These are phyloP conservation scores for Candida maltosa DNA, from an alignment of 805 yeast species.

Conservation along the genomic window DNA sequence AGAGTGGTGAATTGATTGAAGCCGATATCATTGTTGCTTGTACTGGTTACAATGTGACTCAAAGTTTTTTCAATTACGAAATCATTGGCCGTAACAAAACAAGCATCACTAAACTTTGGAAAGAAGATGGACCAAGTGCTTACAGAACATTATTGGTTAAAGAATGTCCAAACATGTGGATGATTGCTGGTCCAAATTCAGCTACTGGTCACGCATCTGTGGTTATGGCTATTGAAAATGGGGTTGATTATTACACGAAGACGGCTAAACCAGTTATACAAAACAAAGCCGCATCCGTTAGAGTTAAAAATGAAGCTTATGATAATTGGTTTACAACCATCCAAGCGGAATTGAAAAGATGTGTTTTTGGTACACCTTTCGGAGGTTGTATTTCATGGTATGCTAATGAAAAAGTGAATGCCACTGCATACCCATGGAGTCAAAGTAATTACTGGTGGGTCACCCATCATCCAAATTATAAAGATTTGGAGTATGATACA, in stretches of 20 bases:
- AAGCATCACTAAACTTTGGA: constrained; percentile 23
- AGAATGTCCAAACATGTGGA: constrained; percentile 32
- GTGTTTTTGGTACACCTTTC: constrained; percentile 34
- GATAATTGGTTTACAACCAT: constrained; percentile 28
- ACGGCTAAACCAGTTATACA: constrained; percentile 23
- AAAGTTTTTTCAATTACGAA: constrained; percentile 14
- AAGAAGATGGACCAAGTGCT: constrained; percentile 28
- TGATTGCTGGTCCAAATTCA: constrained; percentile 39
- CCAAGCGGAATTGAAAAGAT: constrained; percentile 21
- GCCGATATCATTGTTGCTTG: constrained; percentile 42
- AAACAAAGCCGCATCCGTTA: constrained; percentile 24
- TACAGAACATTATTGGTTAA: constrained; percentile 31
- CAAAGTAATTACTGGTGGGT: constrained; percentile 30
- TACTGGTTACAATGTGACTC: constrained; percentile 33
- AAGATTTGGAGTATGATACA: constrained; percentile 16
- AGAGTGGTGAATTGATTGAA: constrained; percentile 22
- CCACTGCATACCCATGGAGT: constrained; percentile 35
- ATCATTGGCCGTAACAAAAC: constrained; percentile 25
- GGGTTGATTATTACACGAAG: constrained; percentile 18
- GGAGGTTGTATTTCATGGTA: constrained; percentile 46
- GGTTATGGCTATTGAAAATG: constrained; percentile 36
- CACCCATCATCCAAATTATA: constrained; percentile 21
- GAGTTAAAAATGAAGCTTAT: constrained; percentile 29
- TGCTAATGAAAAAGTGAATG: constrained; percentile 22
- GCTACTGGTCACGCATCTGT: constrained; percentile 43